Conservation (phyloP, 2,329 filamentous ascomycete genomes). For the Cordyceps pruinosa region DNA sequence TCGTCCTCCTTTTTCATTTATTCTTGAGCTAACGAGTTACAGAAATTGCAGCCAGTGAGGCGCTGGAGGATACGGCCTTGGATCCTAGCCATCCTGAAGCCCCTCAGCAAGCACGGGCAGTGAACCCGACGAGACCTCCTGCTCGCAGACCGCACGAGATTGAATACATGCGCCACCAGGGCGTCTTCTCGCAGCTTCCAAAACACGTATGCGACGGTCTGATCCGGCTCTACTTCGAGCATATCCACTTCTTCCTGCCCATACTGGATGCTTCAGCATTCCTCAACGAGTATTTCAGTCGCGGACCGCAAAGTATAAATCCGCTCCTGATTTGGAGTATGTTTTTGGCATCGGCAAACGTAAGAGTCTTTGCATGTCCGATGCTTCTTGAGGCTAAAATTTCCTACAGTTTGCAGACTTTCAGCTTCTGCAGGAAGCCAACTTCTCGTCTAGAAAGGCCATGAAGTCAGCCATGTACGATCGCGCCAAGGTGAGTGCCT, state of each 20-base stretch:
- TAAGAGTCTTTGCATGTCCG: too few relatives aligned
- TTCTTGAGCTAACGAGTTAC: neutral
- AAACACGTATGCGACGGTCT: constrained; percentile 2
- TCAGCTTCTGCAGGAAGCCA: neutral
- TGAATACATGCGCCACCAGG: constrained; percentile 8
- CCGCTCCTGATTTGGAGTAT: constrained; percentile 1
- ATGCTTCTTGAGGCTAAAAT: neutral
- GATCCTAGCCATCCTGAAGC: neutral
- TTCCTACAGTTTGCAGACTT: neutral
- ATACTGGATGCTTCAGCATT: constrained; percentile 3
- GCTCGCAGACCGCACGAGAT: neutral
- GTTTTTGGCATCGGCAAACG: neutral
- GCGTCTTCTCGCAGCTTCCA: neutral
- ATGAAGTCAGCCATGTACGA: constrained; percentile 9
- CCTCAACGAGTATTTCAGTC: neutral
- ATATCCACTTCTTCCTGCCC: constrained; percentile 9
- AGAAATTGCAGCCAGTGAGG: neutral
- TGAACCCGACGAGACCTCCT: neutral
- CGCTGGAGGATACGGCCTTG: neutral
- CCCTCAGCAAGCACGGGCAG: neutral
- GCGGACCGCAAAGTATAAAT: neutral
- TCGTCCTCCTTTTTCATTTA: neutral
- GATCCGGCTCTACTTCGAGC: constrained; percentile 1
- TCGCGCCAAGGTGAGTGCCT: neutral
- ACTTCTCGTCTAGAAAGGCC: neutral